These are phyloP conservation scores for Moesziomyces sp. DNA, from an alignment of 1,284 basidiomycete genomes.

Conservation along the genomic window DNA sequence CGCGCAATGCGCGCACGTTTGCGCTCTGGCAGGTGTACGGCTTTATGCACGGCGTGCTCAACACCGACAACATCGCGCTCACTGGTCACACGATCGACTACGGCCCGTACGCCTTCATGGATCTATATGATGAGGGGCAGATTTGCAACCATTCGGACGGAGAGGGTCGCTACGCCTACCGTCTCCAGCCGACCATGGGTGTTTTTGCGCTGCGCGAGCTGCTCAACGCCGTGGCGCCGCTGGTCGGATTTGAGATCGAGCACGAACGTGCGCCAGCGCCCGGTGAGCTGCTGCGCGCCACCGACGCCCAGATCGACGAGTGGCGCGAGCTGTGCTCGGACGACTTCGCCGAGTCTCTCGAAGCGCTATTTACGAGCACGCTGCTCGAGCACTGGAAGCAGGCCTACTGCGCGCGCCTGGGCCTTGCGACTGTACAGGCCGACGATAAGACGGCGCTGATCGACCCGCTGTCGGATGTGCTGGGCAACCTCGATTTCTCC, in stretches of 20 bases:
- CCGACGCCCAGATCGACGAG: conserved; percentile 36
- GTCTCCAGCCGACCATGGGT: conserved; percentile 70
- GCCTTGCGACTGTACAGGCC: conserved; percentile 22
- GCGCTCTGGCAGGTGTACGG: conserved; percentile 83
- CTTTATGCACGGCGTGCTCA: conserved; percentile 77
- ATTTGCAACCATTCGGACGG: conserved; percentile 95
- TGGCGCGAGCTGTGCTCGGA: conserved; percentile 49
- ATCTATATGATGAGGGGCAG: conserved; percentile 75
- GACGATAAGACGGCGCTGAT: conserved; percentile 41
- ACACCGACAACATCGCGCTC: conserved; percentile 83
- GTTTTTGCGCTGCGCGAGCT: conserved; percentile 46
- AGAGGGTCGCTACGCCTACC: conserved; percentile 86
- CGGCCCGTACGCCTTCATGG: conserved; percentile 89
- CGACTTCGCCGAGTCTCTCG: conserved; percentile 38
- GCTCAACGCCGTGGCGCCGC: conserved; percentile 34
- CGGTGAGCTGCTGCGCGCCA: conserved; percentile 45
- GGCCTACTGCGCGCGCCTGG: conserved; percentile 50
- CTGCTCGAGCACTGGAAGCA: conserved; percentile 55
- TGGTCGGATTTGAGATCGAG: conserved; percentile 52
- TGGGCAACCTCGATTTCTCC: conserved; percentile 54
- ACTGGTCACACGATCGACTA: conserved; percentile 88
- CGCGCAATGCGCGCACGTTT: conserved; percentile 87
- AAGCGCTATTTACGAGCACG: conserved; percentile 44
- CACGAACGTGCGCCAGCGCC: conserved; percentile 66
- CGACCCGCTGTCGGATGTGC: conserved; percentile 28